A percentile compares a stretch with the other conserved stretches of the same genome.
phyloP scores from a whole-genome alignment of 2,329 filamentous ascomycete species.

The Davidsoniella neocaledoniae region DNA sequence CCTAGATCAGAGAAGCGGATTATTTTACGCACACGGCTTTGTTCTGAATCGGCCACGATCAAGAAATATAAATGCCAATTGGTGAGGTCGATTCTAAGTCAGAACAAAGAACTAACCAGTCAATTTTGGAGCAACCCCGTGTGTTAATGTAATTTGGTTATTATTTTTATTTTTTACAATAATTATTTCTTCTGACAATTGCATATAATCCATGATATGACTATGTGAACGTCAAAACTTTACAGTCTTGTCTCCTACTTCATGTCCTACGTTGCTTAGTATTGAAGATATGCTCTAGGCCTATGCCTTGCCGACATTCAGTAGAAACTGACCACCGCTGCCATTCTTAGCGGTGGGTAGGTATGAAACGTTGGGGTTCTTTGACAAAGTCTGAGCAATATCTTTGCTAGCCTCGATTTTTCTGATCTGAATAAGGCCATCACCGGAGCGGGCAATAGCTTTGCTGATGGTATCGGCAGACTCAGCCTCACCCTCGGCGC shows the following conservation, averaged over 20 bases:
- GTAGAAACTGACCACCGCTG: constrained; percentile 29
- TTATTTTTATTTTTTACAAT: no score
- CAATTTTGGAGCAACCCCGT: no score
- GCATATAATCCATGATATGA: no score
- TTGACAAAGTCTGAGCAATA: constrained; percentile 76
- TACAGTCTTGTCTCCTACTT: neutral
- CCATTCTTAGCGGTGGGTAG: constrained; percentile 62
- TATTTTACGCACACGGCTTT: no score
- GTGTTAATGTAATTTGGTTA: no score
- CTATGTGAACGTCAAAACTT: neutral
- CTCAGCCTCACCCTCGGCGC: constrained; percentile 95
- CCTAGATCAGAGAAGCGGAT: no score
- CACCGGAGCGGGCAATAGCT: constrained; percentile 82
- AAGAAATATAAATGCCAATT: no score
- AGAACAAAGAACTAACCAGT: no score
- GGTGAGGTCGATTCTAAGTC: no score
- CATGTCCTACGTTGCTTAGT: neutral
- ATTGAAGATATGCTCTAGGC: neutral
- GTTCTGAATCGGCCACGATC: no score
- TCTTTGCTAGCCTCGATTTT: constrained; percentile 94
- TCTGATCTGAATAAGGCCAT: constrained; percentile 87
- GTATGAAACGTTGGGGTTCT: constrained; percentile 92
- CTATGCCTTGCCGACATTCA: constrained; percentile 32
- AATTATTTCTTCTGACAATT: no score
- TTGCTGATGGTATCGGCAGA: constrained; percentile 88